These are phyloP conservation scores for Gilbertella persicaria DNA, from an alignment of 371 early-diverging fungal species.

Conservation along the genomic window DNA sequence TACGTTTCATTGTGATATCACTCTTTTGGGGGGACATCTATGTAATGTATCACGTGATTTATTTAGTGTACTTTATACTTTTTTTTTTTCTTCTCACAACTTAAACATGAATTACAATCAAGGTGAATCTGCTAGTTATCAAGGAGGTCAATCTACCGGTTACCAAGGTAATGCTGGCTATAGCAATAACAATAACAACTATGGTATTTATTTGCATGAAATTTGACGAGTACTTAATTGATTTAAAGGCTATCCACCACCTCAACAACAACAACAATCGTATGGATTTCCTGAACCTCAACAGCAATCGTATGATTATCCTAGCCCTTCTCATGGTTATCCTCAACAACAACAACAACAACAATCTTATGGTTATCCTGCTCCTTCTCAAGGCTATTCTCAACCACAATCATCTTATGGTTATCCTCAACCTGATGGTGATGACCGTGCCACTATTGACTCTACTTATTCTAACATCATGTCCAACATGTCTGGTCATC, in stretches of 20 bases:
- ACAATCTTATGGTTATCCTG: constrained; percentile 5
- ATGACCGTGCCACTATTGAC: constrained; percentile 18
- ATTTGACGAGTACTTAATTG: neutral
- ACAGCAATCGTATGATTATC: neutral
- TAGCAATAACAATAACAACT: neutral
- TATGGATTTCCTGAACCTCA: neutral
- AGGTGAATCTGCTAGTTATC: constrained; percentile 14
- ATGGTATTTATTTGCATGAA: constrained; percentile 3
- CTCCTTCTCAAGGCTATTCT: neutral
- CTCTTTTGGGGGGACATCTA: no score
- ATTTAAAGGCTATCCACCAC: no score
- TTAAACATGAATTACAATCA: constrained; percentile 10
- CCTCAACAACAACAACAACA: neutral
- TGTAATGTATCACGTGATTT: no score
- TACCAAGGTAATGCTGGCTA: constrained; percentile 20
- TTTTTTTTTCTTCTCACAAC: neutral
- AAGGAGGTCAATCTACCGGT: constrained; percentile 36
- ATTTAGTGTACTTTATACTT: no score
- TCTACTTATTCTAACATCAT: constrained; percentile 26
- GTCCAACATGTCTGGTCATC: constrained; percentile 16
- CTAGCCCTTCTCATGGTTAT: neutral
- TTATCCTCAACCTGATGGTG: constrained; percentile 9
- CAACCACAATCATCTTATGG: neutral
- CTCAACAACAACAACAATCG: neutral
- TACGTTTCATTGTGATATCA: no score